Base-by-base conservation (phyloP, 139 green algal species). In the Auxenochlorella pyrenoidosa region DNA sequence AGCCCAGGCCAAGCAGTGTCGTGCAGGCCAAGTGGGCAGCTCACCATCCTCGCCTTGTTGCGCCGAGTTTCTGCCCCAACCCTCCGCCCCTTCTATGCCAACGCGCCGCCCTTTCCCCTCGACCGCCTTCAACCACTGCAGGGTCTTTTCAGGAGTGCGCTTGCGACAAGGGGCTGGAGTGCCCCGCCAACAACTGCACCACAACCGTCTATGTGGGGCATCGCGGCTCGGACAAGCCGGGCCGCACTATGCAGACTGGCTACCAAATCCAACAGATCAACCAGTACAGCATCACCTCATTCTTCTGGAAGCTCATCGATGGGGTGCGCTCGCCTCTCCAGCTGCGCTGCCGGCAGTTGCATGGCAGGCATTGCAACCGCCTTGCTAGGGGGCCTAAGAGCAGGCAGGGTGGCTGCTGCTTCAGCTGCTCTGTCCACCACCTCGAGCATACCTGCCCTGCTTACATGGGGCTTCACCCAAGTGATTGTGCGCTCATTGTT, bases 241-340 rank as follows among this genome's bases (percentile, higher is more conserved):
- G 90, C 21, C 68, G 82, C 22, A 58, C 85, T 16, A 86, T 94
- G 51, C 41, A 88, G 51, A 85, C 47, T 2, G 81, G 70, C 38
- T 94, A 86, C 68, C 85, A 93, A 85, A 87, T 94, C 18, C 24
- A 85, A 30, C 41, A 82, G 58, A 79, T 91, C 68, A 92, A 91
- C 76, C 65, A 89, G 68, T 93, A 82, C 78, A 89, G 85, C 60
- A 59, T 94, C 32, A 63, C 71, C 26, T 36, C 22, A 0, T 86
- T 44, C 38, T 86, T 86, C 78, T 80, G 54, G 63, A 60, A 71
- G 6, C 13, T 89, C 18, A 60, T 85, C 22, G n/a, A 85, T 26
- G 26, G 32, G 76, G 60, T 87, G 54, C 30, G 82, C 28, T 12
- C 6, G 36, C 32, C 30, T 43, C 15, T 19, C n/a, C 30, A 40